These are phyloP conservation scores for Coemansia reversa DNA, from an alignment of 192 early-diverging fungal species.

Conservation along the genomic window DNA sequence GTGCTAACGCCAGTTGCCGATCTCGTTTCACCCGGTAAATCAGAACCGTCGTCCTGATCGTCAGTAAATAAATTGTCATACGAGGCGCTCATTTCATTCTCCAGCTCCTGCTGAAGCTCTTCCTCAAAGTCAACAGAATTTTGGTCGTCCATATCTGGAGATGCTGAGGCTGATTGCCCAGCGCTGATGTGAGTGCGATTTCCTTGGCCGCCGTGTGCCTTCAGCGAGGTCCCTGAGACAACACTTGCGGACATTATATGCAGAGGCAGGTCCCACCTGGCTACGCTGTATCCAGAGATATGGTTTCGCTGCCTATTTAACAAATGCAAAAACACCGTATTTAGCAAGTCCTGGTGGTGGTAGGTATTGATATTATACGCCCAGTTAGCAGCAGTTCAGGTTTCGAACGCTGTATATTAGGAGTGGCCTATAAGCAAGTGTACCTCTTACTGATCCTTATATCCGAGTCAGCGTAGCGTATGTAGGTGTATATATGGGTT, in stretches of 20 bases:
- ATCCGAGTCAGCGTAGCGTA: background rate
- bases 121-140: constrained; percentile 44
- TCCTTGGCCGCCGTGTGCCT: constrained; percentile 22
- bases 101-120: constrained; percentile 52
- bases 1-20: constrained; percentile 27
- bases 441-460: background rate
- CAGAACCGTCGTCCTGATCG: constrained; percentile 14
- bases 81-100: constrained; percentile 53
- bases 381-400: background rate
- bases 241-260: constrained; percentile 52
- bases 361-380: background rate
- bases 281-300: constrained; percentile 1
- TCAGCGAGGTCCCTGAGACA: constrained; percentile 29
- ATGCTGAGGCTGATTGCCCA: constrained; percentile 29
- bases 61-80: constrained; percentile 47
- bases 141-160: constrained; percentile 33
- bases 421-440: background rate
- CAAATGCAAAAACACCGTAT: background rate
- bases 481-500: background rate
- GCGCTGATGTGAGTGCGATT: constrained; percentile 22
- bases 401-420: background rate
- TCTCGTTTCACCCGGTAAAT: constrained; percentile 14
- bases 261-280: constrained; percentile 1
- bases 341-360: background rate
- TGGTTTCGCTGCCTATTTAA: background rate